Evolutionary conservation across 83 land plant species (phyloP).

Genomic region (Diphasiastrum complanatum): DNA sequence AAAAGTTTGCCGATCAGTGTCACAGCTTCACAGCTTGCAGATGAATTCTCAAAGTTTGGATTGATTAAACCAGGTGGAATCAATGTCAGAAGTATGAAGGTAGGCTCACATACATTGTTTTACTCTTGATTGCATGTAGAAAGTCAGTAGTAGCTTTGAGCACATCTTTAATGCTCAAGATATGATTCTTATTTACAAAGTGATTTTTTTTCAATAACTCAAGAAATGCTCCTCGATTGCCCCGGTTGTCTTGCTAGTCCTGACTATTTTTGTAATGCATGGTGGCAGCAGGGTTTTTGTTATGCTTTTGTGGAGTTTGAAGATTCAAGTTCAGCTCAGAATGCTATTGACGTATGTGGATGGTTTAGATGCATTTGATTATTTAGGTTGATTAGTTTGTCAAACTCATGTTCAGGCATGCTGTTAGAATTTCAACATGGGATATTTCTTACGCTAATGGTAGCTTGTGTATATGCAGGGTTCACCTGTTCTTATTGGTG

Average conservation of each 20-base stretch:
- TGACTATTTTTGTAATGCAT: background rate
- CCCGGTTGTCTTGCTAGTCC: background rate
- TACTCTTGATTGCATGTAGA: background rate
- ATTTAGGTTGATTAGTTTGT: background rate
- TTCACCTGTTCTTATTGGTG: constrained; percentile 48
- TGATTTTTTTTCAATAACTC: no score
- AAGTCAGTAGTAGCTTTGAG: background rate
- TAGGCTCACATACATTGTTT: background rate
- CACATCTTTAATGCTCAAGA: background rate
- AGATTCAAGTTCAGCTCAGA: constrained; percentile 30
- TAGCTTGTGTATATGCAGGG: constrained; percentile 31
- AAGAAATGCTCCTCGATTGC: background rate
- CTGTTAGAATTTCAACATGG: background rate
- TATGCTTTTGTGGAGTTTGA: constrained; percentile 52
- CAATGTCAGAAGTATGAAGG: constrained; percentile 61
- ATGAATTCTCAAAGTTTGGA: constrained; percentile 57
- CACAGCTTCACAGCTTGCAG: constrained; percentile 40
- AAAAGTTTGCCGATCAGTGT: constrained; percentile 48
- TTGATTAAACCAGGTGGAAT: constrained; percentile 53
- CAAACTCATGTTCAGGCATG: background rate
- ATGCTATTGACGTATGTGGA: constrained; percentile 38
- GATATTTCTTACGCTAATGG: background rate
- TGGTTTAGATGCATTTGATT: background rate
- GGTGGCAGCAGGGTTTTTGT: constrained; percentile 37
- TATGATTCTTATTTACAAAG: background rate